phyloP scores from a whole-genome alignment of 192 early-diverging fungal species.

The Anaeromyces robustus region DNA sequence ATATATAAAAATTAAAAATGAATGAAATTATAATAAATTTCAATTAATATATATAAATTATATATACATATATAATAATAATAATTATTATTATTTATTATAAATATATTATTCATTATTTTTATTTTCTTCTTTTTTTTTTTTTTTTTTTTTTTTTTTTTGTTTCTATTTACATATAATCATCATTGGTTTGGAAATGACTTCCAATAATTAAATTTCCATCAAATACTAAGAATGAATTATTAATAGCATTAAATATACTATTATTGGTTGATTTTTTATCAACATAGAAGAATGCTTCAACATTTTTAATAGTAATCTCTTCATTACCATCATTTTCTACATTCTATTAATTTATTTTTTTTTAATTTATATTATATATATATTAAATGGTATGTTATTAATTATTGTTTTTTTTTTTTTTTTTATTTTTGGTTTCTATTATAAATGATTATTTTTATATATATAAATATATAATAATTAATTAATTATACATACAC shows the following conservation, averaged over 20 bases:
- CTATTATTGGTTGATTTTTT: conserved; percentile 16
- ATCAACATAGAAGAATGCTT: conserved; percentile 26
- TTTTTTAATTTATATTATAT: not conserved
- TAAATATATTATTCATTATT: not conserved
- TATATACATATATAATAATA: not conserved
- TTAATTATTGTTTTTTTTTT: no score
- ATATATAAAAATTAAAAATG: not conserved
- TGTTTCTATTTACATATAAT: conserved; percentile 17
- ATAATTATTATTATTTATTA: not conserved
- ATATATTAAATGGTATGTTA: not conserved
- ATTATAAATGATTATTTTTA: no score
- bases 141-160: no score
- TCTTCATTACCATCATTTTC: not conserved
- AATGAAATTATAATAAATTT: not conserved
- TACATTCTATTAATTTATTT: not conserved
- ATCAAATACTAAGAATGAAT: conserved; percentile 34
- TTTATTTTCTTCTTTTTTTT: no score
- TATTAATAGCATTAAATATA: conserved; percentile 28
- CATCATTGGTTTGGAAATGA: conserved; percentile 29
- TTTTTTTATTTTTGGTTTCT: no score
- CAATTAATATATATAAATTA: not conserved
- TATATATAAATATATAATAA: conserved; percentile 3
- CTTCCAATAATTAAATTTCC: conserved; percentile 32
- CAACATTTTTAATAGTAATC: conserved; percentile 3
- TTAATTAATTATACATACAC: conserved; percentile 2